phyloP scores from a whole-genome alignment of 2,329 filamentous ascomycete species.

The Sclerotiophoma versabilis region DNA sequence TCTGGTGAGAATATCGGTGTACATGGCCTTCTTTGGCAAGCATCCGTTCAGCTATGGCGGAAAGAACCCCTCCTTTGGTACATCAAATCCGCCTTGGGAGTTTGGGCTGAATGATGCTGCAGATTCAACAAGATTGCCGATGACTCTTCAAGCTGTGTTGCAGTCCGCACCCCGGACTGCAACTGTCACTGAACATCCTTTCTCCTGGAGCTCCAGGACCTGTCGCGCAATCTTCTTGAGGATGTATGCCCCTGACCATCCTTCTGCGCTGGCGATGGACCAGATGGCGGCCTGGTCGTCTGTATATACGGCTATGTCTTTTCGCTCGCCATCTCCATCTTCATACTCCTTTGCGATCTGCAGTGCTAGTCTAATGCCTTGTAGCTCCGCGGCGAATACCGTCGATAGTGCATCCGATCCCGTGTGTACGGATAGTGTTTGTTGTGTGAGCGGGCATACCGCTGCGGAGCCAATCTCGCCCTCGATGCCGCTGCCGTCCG shows the following conservation, averaged over 20 bases:
- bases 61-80: too few species aligned
- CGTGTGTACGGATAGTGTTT: constrained; percentile 20
- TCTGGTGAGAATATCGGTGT: too few species aligned
- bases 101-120: too few species aligned
- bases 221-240: constrained; percentile 21
- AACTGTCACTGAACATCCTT: constrained; percentile 13
- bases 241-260: constrained; percentile 21
- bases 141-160: too few species aligned
- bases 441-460: constrained; percentile 23
- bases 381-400: constrained; percentile 23
- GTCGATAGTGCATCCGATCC: constrained; percentile 14
- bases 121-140: too few species aligned
- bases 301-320: constrained; percentile 24
- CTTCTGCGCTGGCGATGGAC: constrained; percentile 21
- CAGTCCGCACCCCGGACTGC: too few species aligned
- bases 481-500: constrained; percentile 28
- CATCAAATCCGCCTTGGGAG: too few species aligned
- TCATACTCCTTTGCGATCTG: constrained; percentile 24
- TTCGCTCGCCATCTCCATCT: constrained; percentile 8
- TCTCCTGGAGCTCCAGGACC: constrained; percentile 6
- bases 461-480: constrained; percentile 21
- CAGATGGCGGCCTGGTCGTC: constrained; percentile 26
- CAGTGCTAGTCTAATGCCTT: constrained; percentile 27
- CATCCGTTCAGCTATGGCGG: too few species aligned
- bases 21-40: too few species aligned